These are phyloP conservation scores for Rhododendron henanense DNA, from an alignment of 148 eudicot genomes.

Conservation along the genomic window DNA sequence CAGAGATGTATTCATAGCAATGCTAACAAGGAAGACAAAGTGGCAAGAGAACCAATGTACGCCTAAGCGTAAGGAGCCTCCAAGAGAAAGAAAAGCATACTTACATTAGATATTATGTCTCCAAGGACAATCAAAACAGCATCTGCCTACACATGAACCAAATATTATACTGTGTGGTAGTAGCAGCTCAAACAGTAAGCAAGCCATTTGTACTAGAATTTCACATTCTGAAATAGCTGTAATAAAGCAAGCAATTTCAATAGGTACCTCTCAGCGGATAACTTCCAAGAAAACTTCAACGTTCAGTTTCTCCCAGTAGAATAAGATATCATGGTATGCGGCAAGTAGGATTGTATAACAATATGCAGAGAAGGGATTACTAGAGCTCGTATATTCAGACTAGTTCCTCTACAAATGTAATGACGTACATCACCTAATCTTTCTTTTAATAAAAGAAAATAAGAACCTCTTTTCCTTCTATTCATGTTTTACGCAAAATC, in stretches of 20 bases:
- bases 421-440: too few relatives aligned
- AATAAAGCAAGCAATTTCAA: too few relatives aligned
- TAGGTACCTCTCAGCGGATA: not conserved
- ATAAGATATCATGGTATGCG: not conserved
- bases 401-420: not conserved
- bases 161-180: not conserved
- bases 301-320: not conserved
- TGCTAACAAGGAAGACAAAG: slow-evolving; percentile 6
- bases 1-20: not conserved
- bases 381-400: not conserved
- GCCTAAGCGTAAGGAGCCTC: not conserved
- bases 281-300: not conserved
- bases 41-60: not conserved
- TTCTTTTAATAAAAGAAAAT: not conserved
- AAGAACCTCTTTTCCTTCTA: not conserved
- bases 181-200: slow-evolving; percentile 2
- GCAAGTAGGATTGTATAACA: not conserved
- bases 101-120: slow-evolving; percentile 57
- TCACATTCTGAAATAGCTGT: too few relatives aligned
- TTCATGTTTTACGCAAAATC: not conserved
- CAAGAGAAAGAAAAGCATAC: slow-evolving; percentile 16
- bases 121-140: slow-evolving; percentile 79
- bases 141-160: slow-evolving; percentile 61
- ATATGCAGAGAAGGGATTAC: not conserved
- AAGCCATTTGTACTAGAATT: not conserved